phyloP scores from a whole-genome alignment of 371 early-diverging fungal genomes.

The Rhizopus delemar region DNA sequence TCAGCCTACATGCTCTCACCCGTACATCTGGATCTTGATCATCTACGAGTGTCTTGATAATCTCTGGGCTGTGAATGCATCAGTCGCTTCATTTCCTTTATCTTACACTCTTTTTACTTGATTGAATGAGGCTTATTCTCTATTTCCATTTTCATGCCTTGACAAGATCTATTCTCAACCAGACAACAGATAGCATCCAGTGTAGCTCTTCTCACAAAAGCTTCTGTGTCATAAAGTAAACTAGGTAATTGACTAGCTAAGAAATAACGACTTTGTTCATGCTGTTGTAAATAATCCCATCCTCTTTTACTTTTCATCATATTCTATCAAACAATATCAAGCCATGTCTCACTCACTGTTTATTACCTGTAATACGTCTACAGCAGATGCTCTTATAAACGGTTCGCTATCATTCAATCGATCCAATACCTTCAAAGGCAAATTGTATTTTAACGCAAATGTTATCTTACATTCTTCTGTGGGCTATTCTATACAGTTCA shows the following conservation, averaged over 20 bases:
- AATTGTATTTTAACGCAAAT: constrained; percentile 50
- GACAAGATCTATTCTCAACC: constrained; percentile 48
- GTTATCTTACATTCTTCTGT: constrained; percentile 26
- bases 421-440: constrained; percentile 45
- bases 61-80: constrained; percentile 30
- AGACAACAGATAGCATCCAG: constrained; percentile 59
- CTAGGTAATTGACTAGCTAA: constrained; percentile 40
- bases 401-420: constrained; percentile 56
- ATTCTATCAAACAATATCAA: constrained; percentile 11
- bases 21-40: constrained; percentile 63
- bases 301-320: constrained; percentile 38
- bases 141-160: constrained; percentile 34
- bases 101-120: constrained; percentile 26
- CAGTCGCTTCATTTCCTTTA: background rate
- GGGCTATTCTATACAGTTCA: constrained; percentile 9
- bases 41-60: constrained; percentile 48
- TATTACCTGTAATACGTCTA: constrained; percentile 49
- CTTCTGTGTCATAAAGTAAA: constrained; percentile 58
- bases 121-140: constrained; percentile 17
- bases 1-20: constrained; percentile 51
- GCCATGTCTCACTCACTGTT: no score
- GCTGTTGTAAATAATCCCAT: constrained; percentile 44
- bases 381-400: constrained; percentile 58
- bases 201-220: constrained; percentile 61
- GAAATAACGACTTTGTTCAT: constrained; percentile 23